Evolutionary conservation across 768 basidiomycete genomes (phyloP), one percentile per base, ranked within the genome.

Genomic region (Kwoniella sp.): DNA sequence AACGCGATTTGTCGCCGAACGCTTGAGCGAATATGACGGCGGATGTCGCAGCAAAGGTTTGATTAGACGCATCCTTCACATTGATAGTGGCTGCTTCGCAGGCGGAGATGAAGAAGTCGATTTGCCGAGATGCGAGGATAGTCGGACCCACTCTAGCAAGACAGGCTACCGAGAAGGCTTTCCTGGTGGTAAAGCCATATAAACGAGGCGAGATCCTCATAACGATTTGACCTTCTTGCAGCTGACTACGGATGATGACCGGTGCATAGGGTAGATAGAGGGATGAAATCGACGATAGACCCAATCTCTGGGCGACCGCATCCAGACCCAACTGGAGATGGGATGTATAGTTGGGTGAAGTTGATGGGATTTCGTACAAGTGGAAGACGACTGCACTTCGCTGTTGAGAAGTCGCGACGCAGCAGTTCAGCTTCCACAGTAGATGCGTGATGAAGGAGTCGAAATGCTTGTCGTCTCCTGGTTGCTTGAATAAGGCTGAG

Each of bases 331-430:
- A 36, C 58, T 67, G 72, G 62, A 80, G 70, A 79, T 83, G 80
- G 48, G 81, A 81, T 54, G 74, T 55, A 60, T 65, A 46, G 66
- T 65, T 50, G 19, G 71, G 74, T 65, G 55, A 83, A 44, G 79
- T 67, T 82, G 67, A 82, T 70, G 78, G 85, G 6, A 85, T 85
- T 77, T 94, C 92, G 63, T 97, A 81, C 53, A 98, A 76, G 78
- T 95, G 89, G 87, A 89, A 93, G 74, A 95, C 92, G 1, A 92
- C 85, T 2, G 87, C 89, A 17, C 91, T 86, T 26, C 94, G 85
- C 22, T 89, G 85, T 1, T 85, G 84, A 0, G 91, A 88, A 72
- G 88, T 89, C 19, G 86, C 84, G 44, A 96, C 84, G 84, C 95
- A 89, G 71, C 90, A 85, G 77, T 95, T 97, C 27, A 88, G 89